These are phyloP conservation scores for Sphagnurus paluster DNA, from an alignment of 1,284 basidiomycete genomes.

Conservation along the genomic window DNA sequence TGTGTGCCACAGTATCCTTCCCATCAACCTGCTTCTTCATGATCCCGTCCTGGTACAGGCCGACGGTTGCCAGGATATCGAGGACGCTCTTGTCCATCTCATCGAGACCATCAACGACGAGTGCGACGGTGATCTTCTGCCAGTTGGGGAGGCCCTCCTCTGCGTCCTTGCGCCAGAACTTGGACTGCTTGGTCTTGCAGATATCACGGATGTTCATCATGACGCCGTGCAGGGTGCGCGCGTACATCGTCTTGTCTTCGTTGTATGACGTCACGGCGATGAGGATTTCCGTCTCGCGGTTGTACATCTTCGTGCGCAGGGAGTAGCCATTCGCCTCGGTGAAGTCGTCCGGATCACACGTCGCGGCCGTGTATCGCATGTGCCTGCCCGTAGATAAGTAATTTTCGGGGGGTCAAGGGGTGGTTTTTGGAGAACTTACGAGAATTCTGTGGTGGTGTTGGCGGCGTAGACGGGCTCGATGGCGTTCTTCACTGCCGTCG, in stretches of 20 bases:
- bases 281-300: conserved; percentile 75
- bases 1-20: conserved; percentile 90
- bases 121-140: conserved; percentile 92
- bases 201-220: conserved; percentile 99
- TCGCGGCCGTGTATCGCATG: conserved; percentile 81
- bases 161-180: conserved; percentile 85
- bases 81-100: conserved; percentile 95
- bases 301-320: conserved; percentile 68
- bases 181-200: conserved; percentile 94
- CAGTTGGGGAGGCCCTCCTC: conserved; percentile 89
- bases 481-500: conserved; percentile 77
- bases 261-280: conserved; percentile 74
- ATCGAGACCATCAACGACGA: conserved; percentile 93
- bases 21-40: conserved; percentile 96
- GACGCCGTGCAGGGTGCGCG: conserved; percentile 91
- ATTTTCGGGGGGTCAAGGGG: too few relatives aligned
- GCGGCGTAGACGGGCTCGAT: conserved; percentile 73
- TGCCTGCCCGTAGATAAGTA: too few relatives aligned
- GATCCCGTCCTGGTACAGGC: conserved; percentile 91
- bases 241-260: conserved; percentile 80
- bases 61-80: conserved; percentile 85
- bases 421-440: conserved; percentile 53
- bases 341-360: conserved; percentile 84
- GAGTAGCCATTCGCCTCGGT: conserved; percentile 65
- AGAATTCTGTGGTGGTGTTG: conserved; percentile 69